Evolutionary conservation across 2,329 filamentous ascomycete species (phyloP).

Genomic region (Fusarium subglutinans): DNA sequence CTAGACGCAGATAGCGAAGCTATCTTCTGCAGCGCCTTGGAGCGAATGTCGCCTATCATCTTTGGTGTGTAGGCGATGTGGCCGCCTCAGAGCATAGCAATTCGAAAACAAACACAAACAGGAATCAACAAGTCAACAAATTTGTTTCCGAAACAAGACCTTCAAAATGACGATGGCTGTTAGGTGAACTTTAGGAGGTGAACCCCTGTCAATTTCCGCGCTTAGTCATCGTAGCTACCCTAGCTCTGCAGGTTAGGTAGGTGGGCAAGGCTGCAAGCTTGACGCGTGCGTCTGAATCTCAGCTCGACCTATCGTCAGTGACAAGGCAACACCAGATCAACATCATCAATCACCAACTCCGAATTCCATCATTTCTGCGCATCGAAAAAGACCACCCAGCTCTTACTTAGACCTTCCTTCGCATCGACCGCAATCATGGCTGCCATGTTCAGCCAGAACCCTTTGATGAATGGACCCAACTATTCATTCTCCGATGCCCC

Average conservation of each 20-base stretch:
- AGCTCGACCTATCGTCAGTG: slow-evolving; percentile 29
- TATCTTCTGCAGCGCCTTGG: slow-evolving; percentile 71
- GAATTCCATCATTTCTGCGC: slow-evolving; percentile 7
- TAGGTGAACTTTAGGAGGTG: slow-evolving; percentile 36
- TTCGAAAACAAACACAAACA: slow-evolving; percentile 2
- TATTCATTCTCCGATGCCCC: slow-evolving; percentile 73
- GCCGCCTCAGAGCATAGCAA: slow-evolving; percentile 1
- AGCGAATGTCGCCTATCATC: slow-evolving; percentile 67
- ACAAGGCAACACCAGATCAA: slow-evolving; percentile 36
- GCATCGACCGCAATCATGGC: slow-evolving; percentile 57
- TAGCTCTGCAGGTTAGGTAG: slow-evolving; percentile 32
- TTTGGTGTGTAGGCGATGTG: slow-evolving; percentile 10
- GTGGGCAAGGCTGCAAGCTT: slow-evolving; percentile 62
- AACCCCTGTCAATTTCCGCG: slow-evolving; percentile 32
- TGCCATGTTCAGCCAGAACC: slow-evolving; percentile 76
- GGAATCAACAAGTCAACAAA: slow-evolving; percentile 33
- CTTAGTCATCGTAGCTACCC: slow-evolving; percentile 57
- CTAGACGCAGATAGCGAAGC: slow-evolving; percentile 68
- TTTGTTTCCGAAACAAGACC: slow-evolving; percentile 17
- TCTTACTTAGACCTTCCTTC: background rate
- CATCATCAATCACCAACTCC: slow-evolving; percentile 21
- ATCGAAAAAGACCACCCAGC: slow-evolving; percentile 1
- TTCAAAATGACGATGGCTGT: slow-evolving; percentile 37
- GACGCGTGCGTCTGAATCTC: slow-evolving; percentile 52
- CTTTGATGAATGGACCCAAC: slow-evolving; percentile 73